Percentiles rank a stretch among this genome's conserved stretches.
Conservation (phyloP, 129 eudicot species). For the Chrysanthemum seticuspe region DNA sequence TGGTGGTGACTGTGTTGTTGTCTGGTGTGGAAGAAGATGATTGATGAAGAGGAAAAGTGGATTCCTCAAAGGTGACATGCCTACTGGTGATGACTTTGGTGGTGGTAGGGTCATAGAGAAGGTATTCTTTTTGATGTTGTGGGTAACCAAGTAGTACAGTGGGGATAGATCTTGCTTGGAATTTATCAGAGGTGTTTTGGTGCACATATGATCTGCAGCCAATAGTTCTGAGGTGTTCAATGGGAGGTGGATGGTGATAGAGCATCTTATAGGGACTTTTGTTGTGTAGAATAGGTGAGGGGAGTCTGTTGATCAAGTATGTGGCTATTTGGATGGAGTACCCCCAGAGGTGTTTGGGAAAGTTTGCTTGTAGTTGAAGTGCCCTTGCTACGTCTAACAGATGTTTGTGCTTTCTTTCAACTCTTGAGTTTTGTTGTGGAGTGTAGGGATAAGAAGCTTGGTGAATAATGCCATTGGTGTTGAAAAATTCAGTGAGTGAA, state of each 20-base stretch:
- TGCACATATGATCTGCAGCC: neutral
- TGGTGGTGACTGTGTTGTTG: rapidly evolving
- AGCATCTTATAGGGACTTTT: neutral
- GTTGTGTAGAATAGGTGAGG: neutral
- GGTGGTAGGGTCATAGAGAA: neutral
- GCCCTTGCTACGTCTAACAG: neutral
- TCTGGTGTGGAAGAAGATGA: neutral
- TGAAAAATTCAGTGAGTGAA: no score
- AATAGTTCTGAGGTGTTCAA: neutral
- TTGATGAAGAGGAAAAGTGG: neutral
- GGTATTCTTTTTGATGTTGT: neutral
- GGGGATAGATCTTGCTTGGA: neutral
- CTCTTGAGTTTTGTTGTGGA: no score
- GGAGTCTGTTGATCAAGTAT: neutral
- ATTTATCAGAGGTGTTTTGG: neutral
- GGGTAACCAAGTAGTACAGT: neutral
- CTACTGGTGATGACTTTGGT: neutral
- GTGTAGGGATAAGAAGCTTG: no score
- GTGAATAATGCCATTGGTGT: no score
- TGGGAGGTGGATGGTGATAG: neutral
- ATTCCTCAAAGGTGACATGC: neutral
- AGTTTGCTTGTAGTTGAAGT: neutral
- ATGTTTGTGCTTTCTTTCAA: no score
- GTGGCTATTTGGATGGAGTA: neutral
- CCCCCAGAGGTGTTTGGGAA: neutral